phyloP scores from a whole-genome alignment of 2,329 filamentous ascomycete genomes.

The Alternaria angustiovoidea region DNA sequence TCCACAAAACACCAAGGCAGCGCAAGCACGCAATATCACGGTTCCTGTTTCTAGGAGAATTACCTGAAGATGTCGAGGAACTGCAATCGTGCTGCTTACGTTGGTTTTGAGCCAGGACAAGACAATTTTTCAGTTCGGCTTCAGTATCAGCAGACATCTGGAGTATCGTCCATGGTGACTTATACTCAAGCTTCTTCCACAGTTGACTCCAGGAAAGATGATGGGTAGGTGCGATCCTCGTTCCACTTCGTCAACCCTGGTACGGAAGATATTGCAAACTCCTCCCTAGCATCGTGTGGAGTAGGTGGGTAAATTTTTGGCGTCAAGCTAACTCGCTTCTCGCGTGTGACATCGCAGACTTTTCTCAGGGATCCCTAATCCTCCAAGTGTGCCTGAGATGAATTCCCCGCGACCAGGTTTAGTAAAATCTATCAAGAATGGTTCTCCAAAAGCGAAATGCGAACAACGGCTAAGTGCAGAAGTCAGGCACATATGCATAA shows the following conservation, averaged over 20 bases:
- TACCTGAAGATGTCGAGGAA: not conserved
- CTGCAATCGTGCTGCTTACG: not conserved
- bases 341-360: conserved; percentile 1
- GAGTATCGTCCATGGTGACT: not conserved
- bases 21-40: not conserved
- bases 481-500: not conserved
- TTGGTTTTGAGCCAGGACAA: not conserved
- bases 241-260: not conserved
- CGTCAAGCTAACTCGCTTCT: not conserved
- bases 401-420: not conserved
- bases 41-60: not conserved
- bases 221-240: not conserved
- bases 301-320: not conserved
- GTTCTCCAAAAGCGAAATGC: not conserved
- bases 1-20: not conserved
- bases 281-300: conserved; percentile 8
- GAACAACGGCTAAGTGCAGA: not conserved
- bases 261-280: conserved; percentile 5
- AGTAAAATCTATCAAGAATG: not conserved
- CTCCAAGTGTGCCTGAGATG: not conserved
- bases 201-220: not conserved
- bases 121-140: not conserved
- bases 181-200: not conserved
- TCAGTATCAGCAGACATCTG: not conserved
- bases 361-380: not conserved